These are phyloP conservation scores for Diplocarpon rosae DNA, from an alignment of 2,329 filamentous ascomycete genomes.

Conservation along the genomic window DNA sequence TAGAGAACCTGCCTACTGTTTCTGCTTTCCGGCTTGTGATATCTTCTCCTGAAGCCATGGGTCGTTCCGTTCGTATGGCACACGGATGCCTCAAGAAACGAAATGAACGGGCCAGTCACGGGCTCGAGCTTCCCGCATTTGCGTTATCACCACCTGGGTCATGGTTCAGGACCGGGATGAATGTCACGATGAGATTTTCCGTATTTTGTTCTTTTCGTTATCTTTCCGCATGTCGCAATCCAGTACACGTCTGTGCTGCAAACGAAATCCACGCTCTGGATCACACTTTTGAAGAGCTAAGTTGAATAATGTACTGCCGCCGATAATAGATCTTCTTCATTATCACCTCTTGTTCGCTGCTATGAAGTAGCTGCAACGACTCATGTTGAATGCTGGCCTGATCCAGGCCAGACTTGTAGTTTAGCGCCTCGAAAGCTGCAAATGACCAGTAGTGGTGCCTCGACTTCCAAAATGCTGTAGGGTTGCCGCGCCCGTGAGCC, in stretches of 20 bases:
- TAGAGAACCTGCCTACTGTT: no score
- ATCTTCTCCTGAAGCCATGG: background rate
- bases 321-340: no score
- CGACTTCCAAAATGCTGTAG: no score
- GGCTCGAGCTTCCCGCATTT: slow-evolving; percentile 6
- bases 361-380: background rate
- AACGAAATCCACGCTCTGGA: background rate
- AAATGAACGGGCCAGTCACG: background rate
- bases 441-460: slow-evolving; percentile 9
- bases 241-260: background rate
- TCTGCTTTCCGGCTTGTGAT: background rate
- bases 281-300: no score
- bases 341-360: no score
- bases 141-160: slow-evolving; percentile 1
- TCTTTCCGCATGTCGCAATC: background rate
- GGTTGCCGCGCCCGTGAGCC: no score
- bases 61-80: background rate
- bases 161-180: background rate
- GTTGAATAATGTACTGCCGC: no score
- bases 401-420: slow-evolving; percentile 2
- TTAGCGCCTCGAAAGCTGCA: background rate
- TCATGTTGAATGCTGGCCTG: slow-evolving; percentile 5
- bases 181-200: no score
- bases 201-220: background rate
- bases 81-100: background rate